These are phyloP conservation scores for Alnus rubra DNA, from an alignment of 306 rosid genomes.

Conservation along the genomic window DNA sequence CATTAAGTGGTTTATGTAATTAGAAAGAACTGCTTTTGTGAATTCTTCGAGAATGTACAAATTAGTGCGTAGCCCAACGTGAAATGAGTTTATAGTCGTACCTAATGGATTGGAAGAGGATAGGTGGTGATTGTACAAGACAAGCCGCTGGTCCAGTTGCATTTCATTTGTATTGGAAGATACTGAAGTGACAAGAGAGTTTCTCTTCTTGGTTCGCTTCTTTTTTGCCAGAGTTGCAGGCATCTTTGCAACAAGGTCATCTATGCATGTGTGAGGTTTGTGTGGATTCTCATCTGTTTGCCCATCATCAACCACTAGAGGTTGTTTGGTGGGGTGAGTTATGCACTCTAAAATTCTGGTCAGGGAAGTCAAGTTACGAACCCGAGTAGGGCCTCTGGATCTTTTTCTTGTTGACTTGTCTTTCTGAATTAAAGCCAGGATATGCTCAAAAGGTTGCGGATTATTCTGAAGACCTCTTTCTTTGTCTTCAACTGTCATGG, in stretches of 20 bases:
- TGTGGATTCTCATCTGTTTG: conserved; percentile 29
- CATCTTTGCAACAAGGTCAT: conserved; percentile 40
- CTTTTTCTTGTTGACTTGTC: conserved; percentile 51
- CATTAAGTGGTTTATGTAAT: conserved; percentile 23
- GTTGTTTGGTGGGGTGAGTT: conserved; percentile 30
- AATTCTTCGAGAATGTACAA: neutral
- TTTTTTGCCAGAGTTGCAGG: conserved; percentile 46
- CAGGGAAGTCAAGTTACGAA: conserved; percentile 37
- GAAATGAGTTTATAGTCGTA: conserved; percentile 27
- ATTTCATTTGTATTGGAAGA: conserved; percentile 33
- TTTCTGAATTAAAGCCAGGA: conserved; percentile 32
- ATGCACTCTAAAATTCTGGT: conserved; percentile 32
- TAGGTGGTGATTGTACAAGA: conserved; percentile 33
- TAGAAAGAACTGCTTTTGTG: conserved; percentile 13
- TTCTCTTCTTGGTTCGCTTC: conserved; percentile 53
- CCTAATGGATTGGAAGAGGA: conserved; percentile 46
- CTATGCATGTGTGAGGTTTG: conserved; percentile 40
- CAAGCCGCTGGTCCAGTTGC: conserved; percentile 32
- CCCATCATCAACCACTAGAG: conserved; percentile 18
- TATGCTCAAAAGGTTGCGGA: conserved; percentile 34
- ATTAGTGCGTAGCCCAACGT: neutral
- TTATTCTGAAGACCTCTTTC: conserved; percentile 20
- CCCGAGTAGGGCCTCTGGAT: conserved; percentile 47
- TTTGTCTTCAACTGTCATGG: conserved; percentile 24
- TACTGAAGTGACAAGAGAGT: conserved; percentile 28